Evolutionary conservation across 495 filamentous ascomycete species (phyloP).

Genomic region (Bacidia rubella): DNA sequence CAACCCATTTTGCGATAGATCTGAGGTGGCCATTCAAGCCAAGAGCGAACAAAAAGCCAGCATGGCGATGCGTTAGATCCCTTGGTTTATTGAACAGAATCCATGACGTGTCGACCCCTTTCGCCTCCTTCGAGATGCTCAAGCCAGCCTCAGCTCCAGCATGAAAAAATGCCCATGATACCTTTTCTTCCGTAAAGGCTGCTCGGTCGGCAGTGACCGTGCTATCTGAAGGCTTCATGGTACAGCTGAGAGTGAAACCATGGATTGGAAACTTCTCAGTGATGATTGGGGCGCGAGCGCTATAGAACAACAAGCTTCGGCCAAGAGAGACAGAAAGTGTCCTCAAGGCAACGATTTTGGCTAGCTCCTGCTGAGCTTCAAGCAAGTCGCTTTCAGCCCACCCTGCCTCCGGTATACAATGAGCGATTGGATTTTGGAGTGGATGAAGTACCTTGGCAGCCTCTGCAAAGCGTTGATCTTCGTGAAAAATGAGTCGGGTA

Average conservation of each 20-base stretch:
- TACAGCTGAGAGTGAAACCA: slow-evolving; percentile 75
- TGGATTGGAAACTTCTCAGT: slow-evolving; percentile 80
- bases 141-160: slow-evolving; percentile 82
- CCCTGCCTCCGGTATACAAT: slow-evolving; percentile 57
- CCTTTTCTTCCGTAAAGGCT: slow-evolving; percentile 82
- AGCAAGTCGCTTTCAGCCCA: slow-evolving; percentile 80
- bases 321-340: slow-evolving; percentile 81
- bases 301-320: slow-evolving; percentile 70
- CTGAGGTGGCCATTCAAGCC: slow-evolving; percentile 95
- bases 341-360: slow-evolving; percentile 67
- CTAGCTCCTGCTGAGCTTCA: slow-evolving; percentile 83
- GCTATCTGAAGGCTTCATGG: slow-evolving; percentile 82
- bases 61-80: slow-evolving; percentile 85
- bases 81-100: slow-evolving; percentile 94
- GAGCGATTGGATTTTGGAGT: slow-evolving; percentile 57
- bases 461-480: slow-evolving; percentile 78
- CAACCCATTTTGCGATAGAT: slow-evolving; percentile 89
- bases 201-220: slow-evolving; percentile 76
- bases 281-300: slow-evolving; percentile 65
- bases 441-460: slow-evolving; percentile 68
- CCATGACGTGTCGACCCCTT: slow-evolving; percentile 95
- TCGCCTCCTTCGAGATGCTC: slow-evolving; percentile 76
- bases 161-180: slow-evolving; percentile 97
- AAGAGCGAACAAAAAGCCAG: slow-evolving; percentile 79
- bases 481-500: slow-evolving; percentile 72